These are phyloP conservation scores for Ceratobasidium sp. DNA, from an alignment of 1,284 basidiomycete species.

Conservation along the genomic window DNA sequence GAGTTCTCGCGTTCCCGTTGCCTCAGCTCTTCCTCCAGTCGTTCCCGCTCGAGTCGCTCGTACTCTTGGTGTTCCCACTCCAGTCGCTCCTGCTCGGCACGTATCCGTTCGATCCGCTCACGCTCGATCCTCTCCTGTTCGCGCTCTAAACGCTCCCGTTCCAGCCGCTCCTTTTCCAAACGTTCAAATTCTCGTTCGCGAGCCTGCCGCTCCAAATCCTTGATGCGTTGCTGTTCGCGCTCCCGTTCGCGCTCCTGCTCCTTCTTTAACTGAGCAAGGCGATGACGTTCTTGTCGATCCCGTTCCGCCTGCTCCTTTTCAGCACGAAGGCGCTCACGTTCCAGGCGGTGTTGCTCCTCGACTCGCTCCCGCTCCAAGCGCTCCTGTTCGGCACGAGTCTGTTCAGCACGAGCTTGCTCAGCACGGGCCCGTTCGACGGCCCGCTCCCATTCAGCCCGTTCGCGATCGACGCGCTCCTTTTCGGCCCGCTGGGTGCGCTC, in stretches of 20 bases:
- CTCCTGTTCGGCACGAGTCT: slow-evolving; percentile 15
- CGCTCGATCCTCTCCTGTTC: slow-evolving; percentile 27
- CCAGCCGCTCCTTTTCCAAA: slow-evolving; percentile 35
- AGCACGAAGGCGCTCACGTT: slow-evolving; percentile 3
- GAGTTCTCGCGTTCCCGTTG: slow-evolving; percentile 16
- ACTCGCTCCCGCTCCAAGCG: slow-evolving; percentile 7
- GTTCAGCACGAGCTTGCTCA: background rate
- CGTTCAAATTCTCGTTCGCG: slow-evolving; percentile 32
- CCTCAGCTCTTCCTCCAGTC: slow-evolving; percentile 13
- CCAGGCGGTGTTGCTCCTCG: slow-evolving; percentile 5
- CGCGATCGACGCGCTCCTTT: slow-evolving; percentile 10
- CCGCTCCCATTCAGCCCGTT: slow-evolving; percentile 16
- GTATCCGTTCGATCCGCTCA: slow-evolving; percentile 5
- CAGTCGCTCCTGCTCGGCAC: slow-evolving; percentile 11
- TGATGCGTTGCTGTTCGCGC: slow-evolving; percentile 14
- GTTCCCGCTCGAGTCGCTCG: slow-evolving; percentile 17
- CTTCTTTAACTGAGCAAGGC: slow-evolving; percentile 3
- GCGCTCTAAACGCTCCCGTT: slow-evolving; percentile 22
- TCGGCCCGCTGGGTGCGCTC: slow-evolving; percentile 2
- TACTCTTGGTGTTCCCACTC: slow-evolving; percentile 23
- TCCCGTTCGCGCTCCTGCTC: slow-evolving; percentile 34
- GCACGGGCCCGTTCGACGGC: slow-evolving; percentile 10
- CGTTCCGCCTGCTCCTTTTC: slow-evolving; percentile 26
- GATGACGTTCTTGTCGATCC: slow-evolving; percentile 13
- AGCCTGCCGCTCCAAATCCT: slow-evolving; percentile 27